Evolutionary conservation across 352 stramenopile species (phyloP).

Genomic region (Pythium plurisporium): DNA sequence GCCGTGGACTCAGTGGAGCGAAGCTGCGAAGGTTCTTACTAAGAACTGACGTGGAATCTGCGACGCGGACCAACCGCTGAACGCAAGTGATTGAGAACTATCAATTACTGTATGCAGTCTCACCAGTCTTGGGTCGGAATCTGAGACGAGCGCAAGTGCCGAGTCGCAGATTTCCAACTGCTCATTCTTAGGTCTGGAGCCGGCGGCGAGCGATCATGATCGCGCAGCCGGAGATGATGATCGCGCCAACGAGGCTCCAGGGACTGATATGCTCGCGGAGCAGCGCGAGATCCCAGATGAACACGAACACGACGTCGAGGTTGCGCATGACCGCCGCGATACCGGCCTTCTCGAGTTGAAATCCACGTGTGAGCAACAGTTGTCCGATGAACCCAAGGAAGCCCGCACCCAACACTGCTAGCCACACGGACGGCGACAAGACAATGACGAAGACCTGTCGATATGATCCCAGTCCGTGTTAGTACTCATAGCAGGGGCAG

Average conservation of each 20-base stretch:
- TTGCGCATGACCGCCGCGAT: slow-evolving; percentile 42
- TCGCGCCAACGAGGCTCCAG: slow-evolving; percentile 40
- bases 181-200: too few species aligned
- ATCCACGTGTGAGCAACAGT: slow-evolving; percentile 54
- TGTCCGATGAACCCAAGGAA: slow-evolving; percentile 42
- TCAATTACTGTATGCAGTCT: too few species aligned
- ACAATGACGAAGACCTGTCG: slow-evolving; percentile 27
- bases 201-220: slow-evolving; percentile 28
- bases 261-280: slow-evolving; percentile 34
- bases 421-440: slow-evolving; percentile 33
- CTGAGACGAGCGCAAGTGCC: too few species aligned
- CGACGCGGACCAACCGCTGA: neutral
- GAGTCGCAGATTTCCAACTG: too few species aligned
- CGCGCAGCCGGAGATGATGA: slow-evolving; percentile 32
- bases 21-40: too few species aligned
- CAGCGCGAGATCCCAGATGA: slow-evolving; percentile 41
- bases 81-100: too few species aligned
- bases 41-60: neutral
- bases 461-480: neutral
- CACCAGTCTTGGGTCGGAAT: too few species aligned
- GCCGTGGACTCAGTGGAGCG: too few species aligned
- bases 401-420: slow-evolving; percentile 33
- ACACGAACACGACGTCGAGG: slow-evolving; percentile 50
- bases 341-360: slow-evolving; percentile 54
- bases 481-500: neutral